Base-by-base conservation (phyloP, 805 yeast genomes). In the Candida nonsorbophila region DNA sequence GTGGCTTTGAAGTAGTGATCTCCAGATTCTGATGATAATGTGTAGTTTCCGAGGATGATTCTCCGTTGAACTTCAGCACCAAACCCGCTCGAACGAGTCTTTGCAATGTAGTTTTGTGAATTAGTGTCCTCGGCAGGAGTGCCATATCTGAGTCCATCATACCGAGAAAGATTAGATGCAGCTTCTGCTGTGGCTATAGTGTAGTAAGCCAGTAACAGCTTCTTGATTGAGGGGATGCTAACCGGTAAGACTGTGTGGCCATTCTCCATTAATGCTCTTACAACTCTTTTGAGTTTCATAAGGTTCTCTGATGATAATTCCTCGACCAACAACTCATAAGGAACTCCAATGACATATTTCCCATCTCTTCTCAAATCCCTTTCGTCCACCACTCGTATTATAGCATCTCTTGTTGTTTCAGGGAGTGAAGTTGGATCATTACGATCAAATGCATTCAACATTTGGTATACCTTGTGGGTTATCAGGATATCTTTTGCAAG, bases 131-230 rank as follows among this genome's bases (percentile, higher is more conserved):
- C 53, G 1, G 70, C 62, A 21, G 83, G 62, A 32, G 47, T 55
- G 0, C 97, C 97, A 49, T 80, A 92, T 32, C 97, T 65, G 13
- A 88, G 62, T 3, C 98, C 98, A 55, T 92, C 98, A 48, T 72
- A 92, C 18, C 97, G 66, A 1, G 96, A 74, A 27, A 92, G 66
- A 49, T 92, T 92, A 0, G 97, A 90, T 1, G 94, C 79, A 0
- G 97, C 97, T 48, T 92, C 98, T 0, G 96, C 83, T 0, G 96
- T 83, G 2, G 92, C 88, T 20, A 94, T 44, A 0, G 95, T 83
- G 50, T 84, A 90, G 54, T 92, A 92, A 0, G 86, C 74, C 16
- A 94, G 87, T 11, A 92, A 56, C 15, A 88, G 69, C 30, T 67
- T 58, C 34, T 69, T 70, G 7, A 87, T 58, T 0, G 81, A 61